phyloP scores from a whole-genome alignment of 176 grass and related monocot species.

The Triticum timopheevii region DNA sequence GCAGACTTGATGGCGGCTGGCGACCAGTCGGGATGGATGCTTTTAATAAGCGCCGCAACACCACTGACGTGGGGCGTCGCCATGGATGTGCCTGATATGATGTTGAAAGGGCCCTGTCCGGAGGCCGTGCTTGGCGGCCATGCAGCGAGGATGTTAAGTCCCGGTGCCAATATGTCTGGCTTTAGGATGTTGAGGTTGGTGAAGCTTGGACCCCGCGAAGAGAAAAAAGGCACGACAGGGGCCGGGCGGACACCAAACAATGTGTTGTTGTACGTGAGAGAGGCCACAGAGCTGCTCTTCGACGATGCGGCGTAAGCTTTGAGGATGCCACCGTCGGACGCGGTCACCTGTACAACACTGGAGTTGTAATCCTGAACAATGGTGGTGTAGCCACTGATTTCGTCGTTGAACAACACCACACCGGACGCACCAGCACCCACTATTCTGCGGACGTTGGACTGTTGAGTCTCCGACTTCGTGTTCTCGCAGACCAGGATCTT shows the following conservation, averaged over 20 bases:
- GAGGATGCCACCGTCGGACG: background rate
- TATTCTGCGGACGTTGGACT: background rate
- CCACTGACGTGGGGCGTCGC: conserved; percentile 46
- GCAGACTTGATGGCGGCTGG: conserved; percentile 39
- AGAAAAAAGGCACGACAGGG: conserved; percentile 27
- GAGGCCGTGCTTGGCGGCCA: background rate
- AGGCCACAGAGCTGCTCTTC: background rate
- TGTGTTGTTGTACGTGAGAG: conserved; percentile 14
- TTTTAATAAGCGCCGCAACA: conserved; percentile 42
- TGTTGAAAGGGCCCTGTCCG: background rate
- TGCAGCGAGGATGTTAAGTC: conserved; percentile 50
- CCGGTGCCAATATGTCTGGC: conserved; percentile 50
- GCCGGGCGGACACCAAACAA: conserved; percentile 15
- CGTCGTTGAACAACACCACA: conserved; percentile 10
- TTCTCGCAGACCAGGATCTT: conserved; percentile 22
- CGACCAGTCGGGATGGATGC: conserved; percentile 26
- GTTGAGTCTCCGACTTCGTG: background rate
- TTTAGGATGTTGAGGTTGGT: conserved; percentile 37
- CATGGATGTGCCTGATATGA: conserved; percentile 58
- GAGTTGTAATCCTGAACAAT: conserved; percentile 1
- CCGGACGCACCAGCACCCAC: background rate
- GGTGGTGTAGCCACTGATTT: background rate
- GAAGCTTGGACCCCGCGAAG: conserved; percentile 35
- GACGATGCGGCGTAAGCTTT: background rate
- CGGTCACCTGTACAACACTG: conserved; percentile 9